Evolutionary conservation across 805 yeast genomes (phyloP), one percentile per base, ranked within the genome.

Genomic region (Blastobotrys attinorum): DNA sequence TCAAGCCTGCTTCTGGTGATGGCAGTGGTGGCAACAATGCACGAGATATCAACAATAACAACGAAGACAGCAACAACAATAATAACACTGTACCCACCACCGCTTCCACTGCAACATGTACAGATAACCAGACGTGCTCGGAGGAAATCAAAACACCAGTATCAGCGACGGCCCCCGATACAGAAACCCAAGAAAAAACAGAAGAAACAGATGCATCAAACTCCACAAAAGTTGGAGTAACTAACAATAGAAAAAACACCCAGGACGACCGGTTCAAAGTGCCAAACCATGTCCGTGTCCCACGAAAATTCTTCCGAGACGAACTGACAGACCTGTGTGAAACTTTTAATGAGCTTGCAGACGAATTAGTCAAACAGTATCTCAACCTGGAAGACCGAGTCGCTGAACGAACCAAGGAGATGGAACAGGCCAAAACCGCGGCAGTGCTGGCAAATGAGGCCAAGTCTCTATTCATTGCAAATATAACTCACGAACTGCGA

Each of bases 381-480:
- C 68, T 83, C 3, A 81, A 83, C 55, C 60, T 88, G 37, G 97
- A 88, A 64, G 95, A 85, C 52, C 72, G 96, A 47, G 97, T 88
- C n/a, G 71, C 76, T 43, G 80, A 81, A 32, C 73, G 97, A 58
- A 88, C 97, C 0, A 81, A 76, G 57, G 95, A 89, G 61, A 69
- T 89, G 42, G 96, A 88, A 63, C 81, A 81, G 1, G 92, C 96
- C 7, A 84, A 86, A 54, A 74, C 83, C 23, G 84, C 82, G 58
- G 97, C 96, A 0, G 97, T 90, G 64, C 78, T 83, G 22, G 98
- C 98, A 1, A 90, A 90, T 61, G 97, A 92, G 54, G 96, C 97
- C 2, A 92, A 92, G 58, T 89, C 97, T 4, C 88, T 86, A 4
- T 87, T 87, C 59, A 81, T 87, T 55, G 96, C 96, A 2, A 85